Percentiles rank a stretch among this genome's conserved stretches.
Evolutionary conservation across 371 early-diverging fungal genomes (phyloP).

Genomic region (Mortierella sp.): DNA sequence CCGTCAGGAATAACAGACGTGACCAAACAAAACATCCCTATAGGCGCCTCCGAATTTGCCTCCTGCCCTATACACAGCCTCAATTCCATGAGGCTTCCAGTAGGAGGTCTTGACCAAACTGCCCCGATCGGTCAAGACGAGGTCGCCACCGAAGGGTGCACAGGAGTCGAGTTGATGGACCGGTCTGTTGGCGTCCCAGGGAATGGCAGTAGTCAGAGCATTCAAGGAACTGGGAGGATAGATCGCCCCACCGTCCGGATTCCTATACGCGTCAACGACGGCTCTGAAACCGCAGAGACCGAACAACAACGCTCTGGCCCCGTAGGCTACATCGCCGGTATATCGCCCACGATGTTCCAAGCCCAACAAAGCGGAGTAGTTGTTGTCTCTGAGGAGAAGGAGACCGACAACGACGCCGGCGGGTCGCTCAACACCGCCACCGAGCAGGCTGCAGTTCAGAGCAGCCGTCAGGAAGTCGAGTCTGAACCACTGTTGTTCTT

Average conservation of each 20-base stretch:
- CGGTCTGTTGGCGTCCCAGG: slow-evolving; percentile 6
- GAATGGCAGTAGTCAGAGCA: slow-evolving; percentile 23
- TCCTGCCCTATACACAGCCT: slow-evolving; percentile 23
- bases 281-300: neutral
- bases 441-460: slow-evolving; percentile 57
- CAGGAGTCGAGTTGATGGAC: slow-evolving; percentile 10
- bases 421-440: slow-evolving; percentile 34
- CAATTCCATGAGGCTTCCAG: slow-evolving; percentile 16
- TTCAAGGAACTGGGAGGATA: slow-evolving; percentile 21
- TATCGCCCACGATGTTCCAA: neutral
- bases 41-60: slow-evolving; percentile 21
- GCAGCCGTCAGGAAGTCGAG: slow-evolving; percentile 47
- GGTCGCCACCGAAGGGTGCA: slow-evolving; percentile 42
- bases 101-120: slow-evolving; percentile 32
- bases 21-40: slow-evolving; percentile 12
- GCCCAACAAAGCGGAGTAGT: slow-evolving; percentile 24
- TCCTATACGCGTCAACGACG: slow-evolving; percentile 16
- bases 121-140: slow-evolving; percentile 44
- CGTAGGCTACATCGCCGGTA: slow-evolving; percentile 7
- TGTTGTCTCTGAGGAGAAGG: slow-evolving; percentile 21
- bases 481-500: slow-evolving; percentile 54
- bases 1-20: slow-evolving; percentile 12
- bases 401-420: slow-evolving; percentile 28
- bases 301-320: slow-evolving; percentile 5
- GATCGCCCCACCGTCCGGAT: slow-evolving; percentile 13